phyloP scores from a whole-genome alignment of 2,329 filamentous ascomycete genomes.

The Venturia aucupariae region DNA sequence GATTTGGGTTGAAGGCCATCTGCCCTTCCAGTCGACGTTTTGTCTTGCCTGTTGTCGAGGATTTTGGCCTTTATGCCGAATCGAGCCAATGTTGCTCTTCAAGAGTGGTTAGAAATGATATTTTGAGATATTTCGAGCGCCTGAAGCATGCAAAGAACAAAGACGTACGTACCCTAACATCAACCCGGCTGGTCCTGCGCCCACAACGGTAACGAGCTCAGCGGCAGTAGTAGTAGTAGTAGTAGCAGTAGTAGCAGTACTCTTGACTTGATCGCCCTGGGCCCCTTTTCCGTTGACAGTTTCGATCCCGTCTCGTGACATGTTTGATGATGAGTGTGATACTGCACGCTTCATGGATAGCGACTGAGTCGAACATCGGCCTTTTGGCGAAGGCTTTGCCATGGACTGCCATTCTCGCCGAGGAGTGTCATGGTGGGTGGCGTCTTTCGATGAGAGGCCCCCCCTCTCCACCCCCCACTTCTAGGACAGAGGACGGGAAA shows the following conservation, averaged over 20 bases:
- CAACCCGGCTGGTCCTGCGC: conserved; percentile 35
- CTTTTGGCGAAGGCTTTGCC: neutral
- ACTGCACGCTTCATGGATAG: neutral
- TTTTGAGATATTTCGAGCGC: too few relatives aligned
- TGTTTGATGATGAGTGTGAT: neutral
- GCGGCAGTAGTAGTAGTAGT: neutral
- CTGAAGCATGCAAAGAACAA: neutral
- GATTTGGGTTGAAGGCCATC: conserved; percentile 71
- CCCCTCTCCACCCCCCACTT: neutral
- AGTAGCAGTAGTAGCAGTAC: neutral
- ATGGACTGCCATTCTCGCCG: neutral
- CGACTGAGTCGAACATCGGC: neutral
- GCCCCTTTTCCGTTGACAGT: neutral
- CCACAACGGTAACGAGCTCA: conserved; percentile 24
- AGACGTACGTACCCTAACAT: conserved; percentile 33
- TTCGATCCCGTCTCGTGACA: neutral
- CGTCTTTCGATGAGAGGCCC: neutral
- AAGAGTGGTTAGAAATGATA: conserved; percentile 11
- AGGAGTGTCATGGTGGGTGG: neutral
- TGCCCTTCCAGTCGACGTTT: conserved; percentile 58
- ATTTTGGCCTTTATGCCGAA: conserved; percentile 58
- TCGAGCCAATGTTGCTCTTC: conserved; percentile 48
- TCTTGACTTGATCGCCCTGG: neutral
- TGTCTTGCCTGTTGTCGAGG: conserved; percentile 59
- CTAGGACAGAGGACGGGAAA: neutral